These are phyloP conservation scores for Fusarium tuaranense DNA, from an alignment of 2,329 filamentous ascomycete species.

Conservation along the genomic window DNA sequence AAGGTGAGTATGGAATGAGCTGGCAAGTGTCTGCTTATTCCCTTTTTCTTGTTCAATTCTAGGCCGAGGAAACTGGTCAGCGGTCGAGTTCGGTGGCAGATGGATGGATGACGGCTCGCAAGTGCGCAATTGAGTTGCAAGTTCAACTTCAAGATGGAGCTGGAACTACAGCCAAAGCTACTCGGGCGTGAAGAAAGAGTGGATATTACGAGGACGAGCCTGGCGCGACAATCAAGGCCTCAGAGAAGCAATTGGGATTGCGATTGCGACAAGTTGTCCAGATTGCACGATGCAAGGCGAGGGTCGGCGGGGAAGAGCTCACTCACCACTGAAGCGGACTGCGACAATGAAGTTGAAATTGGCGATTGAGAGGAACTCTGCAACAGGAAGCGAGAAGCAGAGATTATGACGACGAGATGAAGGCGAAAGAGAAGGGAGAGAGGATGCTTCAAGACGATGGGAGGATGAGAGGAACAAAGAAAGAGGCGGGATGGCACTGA, in stretches of 20 bases:
- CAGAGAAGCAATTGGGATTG: conserved; percentile 21
- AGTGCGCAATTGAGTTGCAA: conserved; percentile 21
- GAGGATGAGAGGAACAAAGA: conserved; percentile 40
- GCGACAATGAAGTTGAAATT: conserved; percentile 39
- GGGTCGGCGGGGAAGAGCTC: conserved; percentile 31
- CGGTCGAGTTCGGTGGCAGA: conserved; percentile 15
- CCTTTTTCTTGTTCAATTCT: conserved; percentile 41
- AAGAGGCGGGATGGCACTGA: conserved; percentile 35
- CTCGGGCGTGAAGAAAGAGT: conserved; percentile 10
- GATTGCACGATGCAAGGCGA: conserved; percentile 26
- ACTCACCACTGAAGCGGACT: conserved; percentile 44
- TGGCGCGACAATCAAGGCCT: conserved; percentile 6
- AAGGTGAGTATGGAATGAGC: conserved; percentile 36
- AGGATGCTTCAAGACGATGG: conserved; percentile 35
- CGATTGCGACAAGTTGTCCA: conserved; percentile 18
- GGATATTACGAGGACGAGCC: conserved; percentile 23
- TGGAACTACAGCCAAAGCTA: conserved; percentile 25
- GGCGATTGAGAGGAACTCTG: conserved; percentile 32
- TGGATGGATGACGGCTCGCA: conserved; percentile 23
- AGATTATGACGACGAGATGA: conserved; percentile 39
- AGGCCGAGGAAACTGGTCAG: conserved; percentile 29
- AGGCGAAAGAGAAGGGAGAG: conserved; percentile 29
- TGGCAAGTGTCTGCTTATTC: conserved; percentile 44
- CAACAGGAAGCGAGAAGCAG: conserved; percentile 18
- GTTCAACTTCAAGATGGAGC: conserved; percentile 20